phyloP scores from a whole-genome alignment of 441 rosid species.

The Biscutella laevigata region DNA sequence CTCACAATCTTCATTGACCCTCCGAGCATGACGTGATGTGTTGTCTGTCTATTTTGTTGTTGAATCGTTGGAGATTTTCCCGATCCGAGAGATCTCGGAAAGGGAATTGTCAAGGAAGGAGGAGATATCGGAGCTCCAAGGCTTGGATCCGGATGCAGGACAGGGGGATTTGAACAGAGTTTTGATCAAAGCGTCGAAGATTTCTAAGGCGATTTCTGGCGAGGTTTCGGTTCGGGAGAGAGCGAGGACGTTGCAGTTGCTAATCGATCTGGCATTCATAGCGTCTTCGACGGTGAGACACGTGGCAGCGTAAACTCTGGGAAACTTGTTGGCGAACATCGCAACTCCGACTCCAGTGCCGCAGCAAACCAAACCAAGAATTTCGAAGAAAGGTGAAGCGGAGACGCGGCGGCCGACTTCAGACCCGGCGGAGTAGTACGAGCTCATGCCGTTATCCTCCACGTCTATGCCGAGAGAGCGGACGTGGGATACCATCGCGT shows the following conservation, averaged over 20 bases:
- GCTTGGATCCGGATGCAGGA: conserved; percentile 48
- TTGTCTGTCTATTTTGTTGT: not conserved
- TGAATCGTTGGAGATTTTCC: conserved; percentile 13
- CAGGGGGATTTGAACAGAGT: conserved; percentile 76
- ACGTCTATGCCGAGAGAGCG: conserved; percentile 67
- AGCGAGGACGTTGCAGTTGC: conserved; percentile 71
- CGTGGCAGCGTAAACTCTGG: conserved; percentile 71
- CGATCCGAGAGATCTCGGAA: conserved; percentile 43
- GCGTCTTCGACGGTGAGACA: conserved; percentile 63
- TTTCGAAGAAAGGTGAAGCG: conserved; percentile 28
- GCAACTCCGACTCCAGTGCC: conserved; percentile 82
- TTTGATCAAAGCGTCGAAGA: conserved; percentile 57
- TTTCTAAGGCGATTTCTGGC: conserved; percentile 44
- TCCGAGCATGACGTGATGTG: conserved; percentile 46
- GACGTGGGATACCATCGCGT: conserved; percentile 55
- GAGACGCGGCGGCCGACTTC: conserved; percentile 79
- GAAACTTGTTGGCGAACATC: conserved; percentile 83
- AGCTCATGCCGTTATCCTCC: conserved; percentile 66
- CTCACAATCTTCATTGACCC: conserved; percentile 74
- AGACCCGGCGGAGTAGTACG: conserved; percentile 73
- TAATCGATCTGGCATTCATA: conserved; percentile 67
- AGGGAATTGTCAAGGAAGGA: conserved; percentile 47
- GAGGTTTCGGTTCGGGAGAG: conserved; percentile 59
- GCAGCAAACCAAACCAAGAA: conserved; percentile 66
- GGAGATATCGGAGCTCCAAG: conserved; percentile 51